Conservation (phyloP, 164 flowering plant species). For the Vitis vinifera region ASM3070453v1 NC_081810.1:1956001-1956500, state of each 20-base stretch:
- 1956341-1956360: constrained; percentile 21
- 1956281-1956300: constrained; percentile 2
- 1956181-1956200: too few relatives aligned
- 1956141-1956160: too few relatives aligned
- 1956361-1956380: constrained; percentile 75
- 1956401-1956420: neutral
- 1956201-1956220: too few relatives aligned
- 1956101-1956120: too few relatives aligned
- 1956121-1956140: too few relatives aligned
- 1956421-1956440: neutral
- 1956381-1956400: constrained; percentile 85
- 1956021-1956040: too few relatives aligned
- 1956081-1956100: too few relatives aligned
- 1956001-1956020: too few relatives aligned
- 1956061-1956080: too few relatives aligned
- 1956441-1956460: neutral
- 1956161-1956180: too few relatives aligned
- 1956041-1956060: too few relatives aligned
- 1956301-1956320: constrained; percentile 5
- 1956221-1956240: too few relatives aligned
- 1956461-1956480: neutral
- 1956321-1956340: constrained; percentile 11
- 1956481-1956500: neutral
- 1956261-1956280: neutral
- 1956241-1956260: neutral